A percentile compares a stretch with the other conserved stretches of the same genome.
phyloP scores from a whole-genome alignment of 805 yeast species.

The Starmerella floricola region DNA sequence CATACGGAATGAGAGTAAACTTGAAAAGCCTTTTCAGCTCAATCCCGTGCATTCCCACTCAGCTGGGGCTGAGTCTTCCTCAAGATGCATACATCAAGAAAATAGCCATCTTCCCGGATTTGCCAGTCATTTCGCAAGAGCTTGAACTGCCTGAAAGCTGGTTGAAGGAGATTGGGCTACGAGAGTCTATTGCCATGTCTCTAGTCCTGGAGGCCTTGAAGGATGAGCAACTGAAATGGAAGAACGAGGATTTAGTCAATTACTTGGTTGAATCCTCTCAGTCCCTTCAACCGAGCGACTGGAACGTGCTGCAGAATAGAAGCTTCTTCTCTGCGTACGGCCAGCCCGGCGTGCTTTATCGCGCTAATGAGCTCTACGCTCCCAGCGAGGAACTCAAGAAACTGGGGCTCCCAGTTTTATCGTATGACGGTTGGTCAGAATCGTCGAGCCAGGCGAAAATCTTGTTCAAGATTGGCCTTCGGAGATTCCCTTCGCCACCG shows the following conservation, averaged over 20 bases:
- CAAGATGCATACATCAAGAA: slow-evolving; percentile 26
- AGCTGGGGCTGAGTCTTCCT: slow-evolving; percentile 30
- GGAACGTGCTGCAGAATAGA: slow-evolving; percentile 25
- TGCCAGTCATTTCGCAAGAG: slow-evolving; percentile 26
- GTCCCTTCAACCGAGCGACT: slow-evolving; percentile 25
- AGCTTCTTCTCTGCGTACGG: slow-evolving; percentile 24
- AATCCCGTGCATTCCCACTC: slow-evolving; percentile 30
- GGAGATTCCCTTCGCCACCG: slow-evolving; percentile 22
- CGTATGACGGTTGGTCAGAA: slow-evolving; percentile 25
- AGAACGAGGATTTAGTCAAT: slow-evolving; percentile 28
- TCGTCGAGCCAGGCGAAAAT: slow-evolving; percentile 25
- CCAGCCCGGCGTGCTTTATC: background rate
- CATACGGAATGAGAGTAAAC: slow-evolving; percentile 1
- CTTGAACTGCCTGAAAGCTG: slow-evolving; percentile 20
- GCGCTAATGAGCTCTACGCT: slow-evolving; percentile 23
- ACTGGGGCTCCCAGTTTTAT: slow-evolving; percentile 26
- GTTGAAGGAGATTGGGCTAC: slow-evolving; percentile 27
- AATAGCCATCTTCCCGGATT: slow-evolving; percentile 29
- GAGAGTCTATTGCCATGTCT: slow-evolving; percentile 32
- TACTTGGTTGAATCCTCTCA: slow-evolving; percentile 26
- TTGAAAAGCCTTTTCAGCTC: slow-evolving; percentile 15
- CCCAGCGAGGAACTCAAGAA: slow-evolving; percentile 24
- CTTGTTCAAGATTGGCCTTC: slow-evolving; percentile 27
- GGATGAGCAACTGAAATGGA: slow-evolving; percentile 25
- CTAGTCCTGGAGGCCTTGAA: slow-evolving; percentile 29